Conservation (phyloP, 2,329 filamentous ascomycete genomes). For the Fusarium virguliforme region DNA sequence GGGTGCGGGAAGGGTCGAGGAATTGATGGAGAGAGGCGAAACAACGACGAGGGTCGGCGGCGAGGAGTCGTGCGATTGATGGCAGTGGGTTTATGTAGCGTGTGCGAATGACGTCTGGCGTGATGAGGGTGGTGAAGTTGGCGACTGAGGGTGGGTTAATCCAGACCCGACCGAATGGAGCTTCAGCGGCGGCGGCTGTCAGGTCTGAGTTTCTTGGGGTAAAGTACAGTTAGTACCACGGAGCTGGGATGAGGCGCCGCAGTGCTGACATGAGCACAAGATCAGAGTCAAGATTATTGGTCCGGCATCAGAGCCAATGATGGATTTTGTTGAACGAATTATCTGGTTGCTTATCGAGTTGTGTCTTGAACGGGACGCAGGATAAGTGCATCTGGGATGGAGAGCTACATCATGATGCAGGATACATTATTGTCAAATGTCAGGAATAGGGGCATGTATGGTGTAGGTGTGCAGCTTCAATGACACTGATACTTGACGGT, state of each 20-base stretch:
- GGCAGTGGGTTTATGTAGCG: slow-evolving; percentile 37
- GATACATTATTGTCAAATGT: too few relatives aligned
- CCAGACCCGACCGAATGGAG: slow-evolving; percentile 29
- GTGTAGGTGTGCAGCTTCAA: background rate
- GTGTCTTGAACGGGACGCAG: background rate
- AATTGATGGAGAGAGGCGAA: slow-evolving; percentile 9
- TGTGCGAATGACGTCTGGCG: slow-evolving; percentile 51
- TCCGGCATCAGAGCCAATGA: slow-evolving; percentile 1
- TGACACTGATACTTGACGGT: background rate
- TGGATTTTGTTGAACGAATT: background rate
- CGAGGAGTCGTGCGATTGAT: slow-evolving; percentile 30
- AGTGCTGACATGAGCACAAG: slow-evolving; percentile 9
- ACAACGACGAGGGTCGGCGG: slow-evolving; percentile 19
- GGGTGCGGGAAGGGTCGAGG: background rate
- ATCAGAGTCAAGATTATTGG: slow-evolving; percentile 5
- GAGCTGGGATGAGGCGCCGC: background rate
- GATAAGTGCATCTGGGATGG: slow-evolving; percentile 4
- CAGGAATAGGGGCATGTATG: background rate
- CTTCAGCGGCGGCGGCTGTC: slow-evolving; percentile 13
- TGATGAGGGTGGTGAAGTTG: slow-evolving; percentile 42
- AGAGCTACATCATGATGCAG: slow-evolving; percentile 16
- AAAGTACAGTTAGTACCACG: background rate
- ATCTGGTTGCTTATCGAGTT: slow-evolving; percentile 2
- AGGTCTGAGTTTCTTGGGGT: background rate
- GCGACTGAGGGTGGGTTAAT: slow-evolving; percentile 32